Evolutionary conservation across 2,329 filamentous ascomycete genomes (phyloP).

Genomic region (Nannizziopsis barbatae): DNA sequence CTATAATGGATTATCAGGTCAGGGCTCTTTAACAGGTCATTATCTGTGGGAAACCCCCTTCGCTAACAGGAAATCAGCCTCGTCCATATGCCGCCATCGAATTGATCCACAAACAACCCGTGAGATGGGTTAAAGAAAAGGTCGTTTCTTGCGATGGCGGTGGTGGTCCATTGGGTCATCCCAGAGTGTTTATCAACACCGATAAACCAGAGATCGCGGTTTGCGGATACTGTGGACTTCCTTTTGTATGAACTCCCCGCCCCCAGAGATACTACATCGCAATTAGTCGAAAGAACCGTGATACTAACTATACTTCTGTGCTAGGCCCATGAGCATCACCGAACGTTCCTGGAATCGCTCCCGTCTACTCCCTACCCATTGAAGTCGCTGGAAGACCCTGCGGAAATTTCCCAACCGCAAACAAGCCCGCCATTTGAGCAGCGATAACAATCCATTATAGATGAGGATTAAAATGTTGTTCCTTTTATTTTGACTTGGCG

Average conservation of each 20-base stretch:
- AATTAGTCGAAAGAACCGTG: not conserved
- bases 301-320: slow-evolving; percentile 10
- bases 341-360: slow-evolving; percentile 70
- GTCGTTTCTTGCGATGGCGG: slow-evolving; percentile 84
- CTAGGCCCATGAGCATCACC: slow-evolving; percentile 83
- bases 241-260: slow-evolving; percentile 57
- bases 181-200: slow-evolving; percentile 90
- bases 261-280: not conserved
- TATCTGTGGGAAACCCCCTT: not conserved
- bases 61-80: slow-evolving; percentile 48
- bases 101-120: slow-evolving; percentile 89
- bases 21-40: slow-evolving; percentile 21
- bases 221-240: slow-evolving; percentile 88
- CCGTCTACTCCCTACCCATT: slow-evolving; percentile 74
- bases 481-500: not conserved
- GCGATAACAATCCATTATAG: slow-evolving; percentile 38
- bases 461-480: not conserved
- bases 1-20: slow-evolving; percentile 85
- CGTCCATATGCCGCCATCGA: slow-evolving; percentile 83
- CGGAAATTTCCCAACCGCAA: slow-evolving; percentile 49
- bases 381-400: slow-evolving; percentile 47
- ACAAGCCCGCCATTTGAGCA: slow-evolving; percentile 50
- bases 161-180: slow-evolving; percentile 80
- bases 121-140: slow-evolving; percentile 76
- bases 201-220: slow-evolving; percentile 89